Base-by-base conservation (phyloP, 179 eudicot genomes). In the Camellia oleifera region DNA sequence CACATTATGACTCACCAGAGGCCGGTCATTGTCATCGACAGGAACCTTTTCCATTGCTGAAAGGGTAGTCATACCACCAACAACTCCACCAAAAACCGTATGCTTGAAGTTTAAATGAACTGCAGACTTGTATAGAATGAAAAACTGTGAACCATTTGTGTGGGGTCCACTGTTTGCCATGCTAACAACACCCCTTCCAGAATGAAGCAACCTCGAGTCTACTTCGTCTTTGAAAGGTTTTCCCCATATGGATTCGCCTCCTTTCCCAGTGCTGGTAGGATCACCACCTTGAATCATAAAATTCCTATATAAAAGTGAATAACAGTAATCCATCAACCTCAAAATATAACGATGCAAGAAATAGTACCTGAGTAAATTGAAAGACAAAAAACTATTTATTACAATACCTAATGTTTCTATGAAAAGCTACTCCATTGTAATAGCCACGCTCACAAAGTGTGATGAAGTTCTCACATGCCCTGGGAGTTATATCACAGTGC, bases 281-380 rank as follows among this genome's bases (percentile, higher is more conserved):
- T 96, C 99, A 83, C 99, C 99, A 77, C 99, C 99, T 96, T 96
- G 99, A 81, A 96, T 91, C 99, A 96, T 96, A 81, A 96, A 94
- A 82, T 96, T 96, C 88, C 99, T 96, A 77, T 78, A 84, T 3
- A 68, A 62, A 69, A 46, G 46, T 2, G 69, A 18, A 46, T 8
- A 65, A 76, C 54, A 54, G 72, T 54, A 76, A 50, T 23, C 40
- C 69, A 69, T 23, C 67, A 72, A 71, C 20, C 42, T 76, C 75
- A 42, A 79, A 71, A 5, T 63, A 64, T 1, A 61, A 17, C n/a
- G 60, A 66, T 56, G 54, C 42, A 77, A 42, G 71, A 69, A 50
- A n/a, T 1, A 40, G 12, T 48, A 32, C 67, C 11, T 18, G 46
- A 40, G 62, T 20, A 52, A 14, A 11, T 11, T 60, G 77, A 42